Evolutionary conservation across 1,284 basidiomycete genomes (phyloP).

Genomic region (Trichosporon sp.): DNA sequence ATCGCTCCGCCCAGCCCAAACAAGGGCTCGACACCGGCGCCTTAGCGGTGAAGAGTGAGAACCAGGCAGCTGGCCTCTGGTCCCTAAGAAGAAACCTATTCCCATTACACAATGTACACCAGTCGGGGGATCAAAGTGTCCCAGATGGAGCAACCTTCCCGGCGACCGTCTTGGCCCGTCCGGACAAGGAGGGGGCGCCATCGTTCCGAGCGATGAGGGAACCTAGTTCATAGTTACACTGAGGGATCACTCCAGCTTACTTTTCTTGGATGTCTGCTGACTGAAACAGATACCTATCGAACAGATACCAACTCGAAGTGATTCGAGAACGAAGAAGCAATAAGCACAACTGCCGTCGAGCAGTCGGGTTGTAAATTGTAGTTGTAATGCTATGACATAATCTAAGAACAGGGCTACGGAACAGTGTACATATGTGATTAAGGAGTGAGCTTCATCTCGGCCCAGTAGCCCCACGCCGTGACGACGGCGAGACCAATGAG

Average conservation of each 20-base stretch:
- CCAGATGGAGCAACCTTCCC: constrained; percentile 22
- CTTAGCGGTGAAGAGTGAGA: constrained; percentile 5
- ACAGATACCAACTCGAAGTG: background rate
- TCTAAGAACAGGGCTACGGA: background rate
- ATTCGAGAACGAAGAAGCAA: background rate
- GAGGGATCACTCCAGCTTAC: constrained; percentile 28
- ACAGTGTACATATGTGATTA: background rate
- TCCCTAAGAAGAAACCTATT: constrained; percentile 8
- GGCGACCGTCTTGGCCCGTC: constrained; percentile 30
- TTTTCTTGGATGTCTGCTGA: background rate
- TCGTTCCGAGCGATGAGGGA: constrained; percentile 37
- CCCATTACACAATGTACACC: constrained; percentile 19
- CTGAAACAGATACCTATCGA: background rate
- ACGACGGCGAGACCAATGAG: constrained; percentile 27
- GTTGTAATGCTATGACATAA: constrained; percentile 7
- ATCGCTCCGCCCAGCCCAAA: constrained; percentile 14
- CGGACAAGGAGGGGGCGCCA: constrained; percentile 28
- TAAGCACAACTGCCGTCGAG: background rate
- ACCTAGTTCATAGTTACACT: constrained; percentile 49
- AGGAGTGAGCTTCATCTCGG: constrained; percentile 7
- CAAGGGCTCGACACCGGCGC: constrained; percentile 3
- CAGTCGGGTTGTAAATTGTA: background rate
- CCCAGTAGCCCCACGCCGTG: background rate
- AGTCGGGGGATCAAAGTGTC: constrained; percentile 23
- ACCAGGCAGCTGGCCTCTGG: background rate